phyloP scores from a whole-genome alignment of 2,329 filamentous ascomycete genomes.

The Lizonia empirigonia region DNA sequence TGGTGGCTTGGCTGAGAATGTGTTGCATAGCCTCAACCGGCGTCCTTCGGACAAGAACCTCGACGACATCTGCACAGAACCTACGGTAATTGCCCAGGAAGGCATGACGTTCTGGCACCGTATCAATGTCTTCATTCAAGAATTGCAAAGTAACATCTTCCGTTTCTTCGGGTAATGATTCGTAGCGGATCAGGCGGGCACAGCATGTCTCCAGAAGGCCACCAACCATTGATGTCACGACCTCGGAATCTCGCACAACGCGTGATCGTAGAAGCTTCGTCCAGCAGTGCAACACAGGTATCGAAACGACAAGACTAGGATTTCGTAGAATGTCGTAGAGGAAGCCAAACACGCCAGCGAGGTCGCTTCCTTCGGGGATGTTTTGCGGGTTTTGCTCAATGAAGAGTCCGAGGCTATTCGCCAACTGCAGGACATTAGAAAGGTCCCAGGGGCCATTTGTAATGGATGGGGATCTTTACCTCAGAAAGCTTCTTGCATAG shows the following conservation, averaged over 20 bases:
- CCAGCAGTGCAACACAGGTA: constrained; percentile 90
- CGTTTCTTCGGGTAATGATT: constrained; percentile 80
- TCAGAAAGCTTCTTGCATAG: constrained; percentile 94
- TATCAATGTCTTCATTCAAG: constrained; percentile 92
- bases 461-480: constrained; percentile 55
- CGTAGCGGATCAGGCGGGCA: constrained; percentile 82
- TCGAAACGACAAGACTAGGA: constrained; percentile 88
- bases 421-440: constrained; percentile 62
- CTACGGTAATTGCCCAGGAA: constrained; percentile 95
- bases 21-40: constrained; percentile 85
- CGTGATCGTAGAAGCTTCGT: constrained; percentile 77
- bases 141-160: constrained; percentile 81
- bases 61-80: constrained; percentile 86
- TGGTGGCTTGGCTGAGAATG: constrained; percentile 80
- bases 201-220: constrained; percentile 83
- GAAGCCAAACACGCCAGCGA: constrained; percentile 78
- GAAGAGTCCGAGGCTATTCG: constrained; percentile 83
- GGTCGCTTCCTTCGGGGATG: constrained; percentile 68
- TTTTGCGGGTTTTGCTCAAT: constrained; percentile 76
- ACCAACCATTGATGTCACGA: constrained; percentile 67
- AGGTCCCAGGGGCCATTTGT: constrained; percentile 9
- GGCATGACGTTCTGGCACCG: constrained; percentile 87
- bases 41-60: constrained; percentile 80
- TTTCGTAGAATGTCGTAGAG: constrained; percentile 80
- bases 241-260: constrained; percentile 69